Base-by-base conservation (phyloP, 2,329 filamentous ascomycete genomes). In the Gnomoniopsis smithogilvyi region DNA sequence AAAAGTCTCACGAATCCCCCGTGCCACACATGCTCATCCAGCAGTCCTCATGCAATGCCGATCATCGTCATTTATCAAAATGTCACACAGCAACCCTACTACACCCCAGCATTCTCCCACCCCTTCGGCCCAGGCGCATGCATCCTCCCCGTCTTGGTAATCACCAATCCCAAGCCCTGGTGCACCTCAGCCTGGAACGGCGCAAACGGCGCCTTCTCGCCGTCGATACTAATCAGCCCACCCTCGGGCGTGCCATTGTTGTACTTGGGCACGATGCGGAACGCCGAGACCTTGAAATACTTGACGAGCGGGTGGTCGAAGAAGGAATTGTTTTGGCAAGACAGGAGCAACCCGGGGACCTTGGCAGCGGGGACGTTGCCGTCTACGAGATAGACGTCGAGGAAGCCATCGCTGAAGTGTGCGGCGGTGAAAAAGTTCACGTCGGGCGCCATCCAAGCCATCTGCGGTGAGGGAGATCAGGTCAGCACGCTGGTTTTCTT, bases 221-320 rank as follows among this genome's bases (percentile, higher is more conserved):
- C 95, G 69, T 98, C 95, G 64, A 99, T 92, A 71, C 92, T 96
- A 70, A 99, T 96, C 71, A 90, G 95, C 1, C 94, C 94, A 63
- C 87, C 82, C 43, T 83, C 77, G 67, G 87, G 81, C 4, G 26
- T 30, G 63, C 88, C 76, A n/a, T 19, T 19, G 41, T 19, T 19
- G 34, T 56, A 56, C 55, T 84, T 86, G 0, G 95, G 95, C 3
- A 88, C 87, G 63, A 99, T 88, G 46, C 95, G 84, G 70, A 95
- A 97, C 0, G 89, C 95, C n/a, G 83, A 82, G 3, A 97, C 82
- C 72, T 99, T 99, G 67, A 87, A 84, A 72, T 97, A 94, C 33
- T 82, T 81, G 14, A 96, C 89, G 43, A 90, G 81, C 0, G 86
- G 82, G 69, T 90, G 86, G 69, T 96, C 90, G 66, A 96, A 96